Base-by-base conservation (phyloP, 1,284 basidiomycete genomes). In the Clitocybe nebularis region DNA sequence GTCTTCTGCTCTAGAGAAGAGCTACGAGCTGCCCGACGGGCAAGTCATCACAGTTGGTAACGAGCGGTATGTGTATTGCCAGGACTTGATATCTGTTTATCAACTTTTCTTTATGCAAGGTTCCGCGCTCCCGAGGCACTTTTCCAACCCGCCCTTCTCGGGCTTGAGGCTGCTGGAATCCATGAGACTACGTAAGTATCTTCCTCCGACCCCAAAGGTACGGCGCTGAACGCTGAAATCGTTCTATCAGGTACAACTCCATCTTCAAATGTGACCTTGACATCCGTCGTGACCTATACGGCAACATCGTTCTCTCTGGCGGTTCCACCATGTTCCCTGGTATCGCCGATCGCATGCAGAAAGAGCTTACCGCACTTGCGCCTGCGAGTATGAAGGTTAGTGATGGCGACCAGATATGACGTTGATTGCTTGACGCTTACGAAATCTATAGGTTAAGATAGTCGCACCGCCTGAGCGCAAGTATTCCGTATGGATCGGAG, bases 401-500 rank as follows among this genome's bases (percentile, higher is more conserved):
- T 72, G n/a, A 9, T 21, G 24, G n/a, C 17, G 20, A 9, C 14
- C 21, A 10, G 17, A 13, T 7, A 10, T 29, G 4, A 20, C 24
- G 13, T 17, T 4, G 3, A 41, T 22, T 11, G 28, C 30, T 23
- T 43, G 16, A 48, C 28, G 19, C 11, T 10, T 24, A 9, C 11
- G 17, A 5, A 13, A 14, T 40, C 30, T 45, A 66, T 72, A 93
- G 84, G 88, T 95, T 75, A 94, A 92, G 83, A 92, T 93, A 45
- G 85, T 91, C 46, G 89, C 90, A 53, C 90, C 91, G 43, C 92
- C 91, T 33, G 92, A 94, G 74, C 76, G 92, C 60, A 93, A 92
- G 68, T 92, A 91, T 79, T 91, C 89, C 43, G 94, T 96, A 71
- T 98, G 94, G 94, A 98, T 98, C 62, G 94, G 95, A 80, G 94